Evolutionary conservation across 805 yeast genomes (phyloP).

Genomic region (Pichia scutulata): DNA sequence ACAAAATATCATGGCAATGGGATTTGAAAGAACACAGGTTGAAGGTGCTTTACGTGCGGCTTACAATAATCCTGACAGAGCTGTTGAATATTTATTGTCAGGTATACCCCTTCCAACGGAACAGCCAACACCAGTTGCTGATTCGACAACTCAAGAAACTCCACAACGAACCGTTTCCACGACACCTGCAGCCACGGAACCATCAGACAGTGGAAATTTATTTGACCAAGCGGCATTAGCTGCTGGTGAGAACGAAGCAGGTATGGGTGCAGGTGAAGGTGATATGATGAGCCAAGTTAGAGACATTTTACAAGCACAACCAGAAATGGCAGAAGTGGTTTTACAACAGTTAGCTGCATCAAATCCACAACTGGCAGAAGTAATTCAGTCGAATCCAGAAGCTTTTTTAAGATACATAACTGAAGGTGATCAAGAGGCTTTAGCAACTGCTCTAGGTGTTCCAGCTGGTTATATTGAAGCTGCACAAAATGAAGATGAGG

Average conservation of each 20-base stretch:
- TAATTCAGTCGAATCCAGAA: conserved; percentile 84
- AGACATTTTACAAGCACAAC: conserved; percentile 73
- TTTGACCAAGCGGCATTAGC: conserved; percentile 46
- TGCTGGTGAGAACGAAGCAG: conserved; percentile 23
- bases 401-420: conserved; percentile 70
- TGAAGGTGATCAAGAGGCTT: conserved; percentile 52
- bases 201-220: conserved; percentile 30
- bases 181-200: conserved; percentile 4
- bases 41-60: conserved; percentile 92
- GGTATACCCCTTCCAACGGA: conserved; percentile 44
- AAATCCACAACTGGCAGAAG: conserved; percentile 77
- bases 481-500: conserved; percentile 31
- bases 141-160: conserved; percentile 17
- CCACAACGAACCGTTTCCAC: conserved; percentile 31
- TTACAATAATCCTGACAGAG: conserved; percentile 94
- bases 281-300: conserved; percentile 50
- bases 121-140: conserved; percentile 16
- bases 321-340: conserved; percentile 79
- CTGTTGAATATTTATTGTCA: conserved; percentile 87
- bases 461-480: conserved; percentile 32
- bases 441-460: conserved; percentile 34
- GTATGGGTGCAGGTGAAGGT: conserved; percentile 25
- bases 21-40: conserved; percentile 81
- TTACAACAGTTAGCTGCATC: conserved; percentile 73
- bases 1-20: conserved; percentile 88